Percentiles rank a stretch among this genome's conserved stretches.
Evolutionary conservation across 352 stramenopile species (phyloP).

Genomic region (Phytophthora idaei): DNA sequence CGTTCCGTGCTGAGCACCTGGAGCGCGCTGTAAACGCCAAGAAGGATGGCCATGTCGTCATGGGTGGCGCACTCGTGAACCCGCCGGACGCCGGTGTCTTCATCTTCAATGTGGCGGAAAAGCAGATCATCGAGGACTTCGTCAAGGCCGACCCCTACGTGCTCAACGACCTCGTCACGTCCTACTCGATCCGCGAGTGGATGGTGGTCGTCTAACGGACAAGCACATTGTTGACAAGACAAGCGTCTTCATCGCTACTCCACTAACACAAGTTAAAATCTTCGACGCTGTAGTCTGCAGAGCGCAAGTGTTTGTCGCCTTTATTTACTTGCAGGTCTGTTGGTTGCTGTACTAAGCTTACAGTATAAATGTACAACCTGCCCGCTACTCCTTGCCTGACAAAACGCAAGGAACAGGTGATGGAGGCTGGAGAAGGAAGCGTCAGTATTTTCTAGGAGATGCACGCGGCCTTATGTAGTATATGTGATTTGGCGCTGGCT

Average conservation of each 20-base stretch:
- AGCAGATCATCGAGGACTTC: constrained; percentile 65
- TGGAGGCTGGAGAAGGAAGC: constrained; percentile 9
- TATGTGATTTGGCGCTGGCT: constrained; percentile 9
- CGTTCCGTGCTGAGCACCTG: constrained; percentile 73
- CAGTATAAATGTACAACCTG: constrained; percentile 31
- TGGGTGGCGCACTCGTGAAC: constrained; percentile 75
- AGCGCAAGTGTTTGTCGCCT: constrained; percentile 10
- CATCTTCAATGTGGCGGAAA: constrained; percentile 67
- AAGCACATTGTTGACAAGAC: neutral
- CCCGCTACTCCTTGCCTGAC: constrained; percentile 5
- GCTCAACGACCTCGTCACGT: constrained; percentile 71
- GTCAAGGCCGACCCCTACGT: constrained; percentile 75
- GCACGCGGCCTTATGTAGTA: neutral
- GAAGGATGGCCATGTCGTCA: constrained; percentile 62
- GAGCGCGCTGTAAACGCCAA: constrained; percentile 55
- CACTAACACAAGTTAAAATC: neutral
- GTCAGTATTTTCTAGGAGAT: constrained; percentile 20
- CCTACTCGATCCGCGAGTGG: constrained; percentile 74
- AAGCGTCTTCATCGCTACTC: neutral
- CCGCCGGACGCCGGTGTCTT: constrained; percentile 65
- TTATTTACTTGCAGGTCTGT: constrained; percentile 25
- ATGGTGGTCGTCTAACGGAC: constrained; percentile 61
- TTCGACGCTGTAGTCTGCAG: constrained; percentile 2
- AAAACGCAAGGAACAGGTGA: constrained; percentile 10
- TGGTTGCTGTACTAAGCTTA: neutral